Base-by-base conservation (phyloP, 2,329 filamentous ascomycete species). In the Ceratocystis eucalypticola region DNA sequence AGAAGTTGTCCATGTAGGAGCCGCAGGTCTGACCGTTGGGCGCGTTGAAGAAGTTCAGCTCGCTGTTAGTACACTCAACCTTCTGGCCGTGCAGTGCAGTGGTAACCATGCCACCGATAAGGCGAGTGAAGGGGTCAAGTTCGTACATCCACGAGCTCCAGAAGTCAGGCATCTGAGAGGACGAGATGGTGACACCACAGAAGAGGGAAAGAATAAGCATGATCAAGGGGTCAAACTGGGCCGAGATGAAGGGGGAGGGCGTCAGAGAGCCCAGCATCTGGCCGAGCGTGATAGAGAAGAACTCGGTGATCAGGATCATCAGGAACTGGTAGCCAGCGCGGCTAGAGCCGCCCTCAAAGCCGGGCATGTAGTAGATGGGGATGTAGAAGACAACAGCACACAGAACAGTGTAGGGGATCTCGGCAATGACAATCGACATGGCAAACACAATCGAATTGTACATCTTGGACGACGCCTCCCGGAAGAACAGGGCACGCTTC, bases 311-410 rank as follows among this genome's bases (percentile, higher is more conserved):
- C 65, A 96, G 80, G 3, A 95, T 77, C 77, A 95, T 90, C 73
- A 96, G 79, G 80, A 95, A 95, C 73, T 93, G 89, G 75, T 92
- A 94, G 0, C 91, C 91, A 0, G 91, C 89, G 3, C 89, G 83
- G 1, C 79, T 81, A 0, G 84, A 76, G 0, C 80, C 80, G 2
- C 74, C 72, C 70, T 87, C 83, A 73, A 96, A 84, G 0, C 88
- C 89, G 0, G 90, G 88, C 73, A 94, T 88, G 75, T 87, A 96
- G 80, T 96, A 96, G 2, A 96, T 75, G 0, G 88, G 89, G 1
- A 95, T 72, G 80, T 88, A 96, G 80, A 95, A 95, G 66, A 77
- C 79, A 7, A 94, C 84, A 0, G 89, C 86, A 74, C 90, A 95
- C 59, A 96, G 75, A 17, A 95, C 78, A 48, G 84, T 88, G 79